Conservation (phyloP, 139 green algal species). For the Ettlia oleoabundans region DNA sequence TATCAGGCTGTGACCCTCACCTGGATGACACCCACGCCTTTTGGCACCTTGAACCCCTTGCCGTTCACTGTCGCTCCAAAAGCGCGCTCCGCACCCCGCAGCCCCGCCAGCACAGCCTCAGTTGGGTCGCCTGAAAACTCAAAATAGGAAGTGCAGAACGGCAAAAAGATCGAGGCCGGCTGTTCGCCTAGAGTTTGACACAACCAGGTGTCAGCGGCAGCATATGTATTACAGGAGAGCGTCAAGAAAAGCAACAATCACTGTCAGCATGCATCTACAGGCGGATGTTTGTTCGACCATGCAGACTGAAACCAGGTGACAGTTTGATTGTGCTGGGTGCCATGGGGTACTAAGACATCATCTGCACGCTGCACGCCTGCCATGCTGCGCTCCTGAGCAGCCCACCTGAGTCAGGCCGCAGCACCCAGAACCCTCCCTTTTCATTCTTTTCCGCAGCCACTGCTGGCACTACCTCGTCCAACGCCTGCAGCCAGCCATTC, state of each 20-base stretch:
- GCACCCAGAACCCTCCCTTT: conserved; percentile 82
- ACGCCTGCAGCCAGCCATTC: conserved; percentile 50
- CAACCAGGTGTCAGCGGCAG: background rate
- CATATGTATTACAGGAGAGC: background rate
- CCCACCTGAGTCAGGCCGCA: conserved; percentile 83
- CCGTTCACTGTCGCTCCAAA: conserved; percentile 69
- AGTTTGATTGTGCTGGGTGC: no score
- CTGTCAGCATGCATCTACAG: no score
- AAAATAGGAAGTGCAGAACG: background rate
- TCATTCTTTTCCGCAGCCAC: conserved; percentile 69
- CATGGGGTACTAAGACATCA: background rate
- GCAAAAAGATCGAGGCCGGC: no score
- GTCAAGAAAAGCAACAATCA: background rate
- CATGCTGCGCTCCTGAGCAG: background rate
- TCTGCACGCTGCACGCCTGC: background rate
- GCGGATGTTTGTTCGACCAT: no score
- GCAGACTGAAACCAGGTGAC: no score
- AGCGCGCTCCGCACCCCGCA: conserved; percentile 63
- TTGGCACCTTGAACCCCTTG: conserved; percentile 82
- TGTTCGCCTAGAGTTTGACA: no score
- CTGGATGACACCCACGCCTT: conserved; percentile 86
- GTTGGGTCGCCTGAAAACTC: conserved; percentile 67
- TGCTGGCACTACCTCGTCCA: conserved; percentile 78
- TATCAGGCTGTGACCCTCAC: background rate
- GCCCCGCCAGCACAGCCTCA: conserved; percentile 74